Conservation (phyloP, 768 basidiomycete species). For the Trametes elegans region DNA sequence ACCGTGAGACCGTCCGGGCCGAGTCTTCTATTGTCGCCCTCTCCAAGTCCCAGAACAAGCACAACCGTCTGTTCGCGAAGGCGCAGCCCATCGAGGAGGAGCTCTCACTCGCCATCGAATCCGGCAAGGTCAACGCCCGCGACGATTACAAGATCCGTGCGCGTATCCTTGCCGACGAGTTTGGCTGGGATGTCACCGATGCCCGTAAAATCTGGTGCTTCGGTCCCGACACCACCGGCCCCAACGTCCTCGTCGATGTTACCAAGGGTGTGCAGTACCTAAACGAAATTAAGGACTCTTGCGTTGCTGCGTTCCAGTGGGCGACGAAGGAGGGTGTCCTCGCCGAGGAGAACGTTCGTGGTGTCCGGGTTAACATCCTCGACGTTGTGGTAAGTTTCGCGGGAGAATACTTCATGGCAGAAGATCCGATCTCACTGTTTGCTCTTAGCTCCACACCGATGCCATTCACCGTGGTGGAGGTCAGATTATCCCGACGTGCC, state of each 20-base stretch:
- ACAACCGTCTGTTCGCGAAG: constrained; percentile 96
- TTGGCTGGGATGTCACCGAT: constrained; percentile 98
- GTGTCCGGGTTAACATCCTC: constrained; percentile 91
- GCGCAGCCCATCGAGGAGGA: constrained; percentile 94
- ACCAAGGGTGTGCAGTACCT: constrained; percentile 99
- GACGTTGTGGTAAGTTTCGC: constrained; percentile 79
- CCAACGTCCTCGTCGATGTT: constrained; percentile 95
- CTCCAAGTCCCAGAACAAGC: constrained; percentile 99
- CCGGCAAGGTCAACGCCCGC: constrained; percentile 79
- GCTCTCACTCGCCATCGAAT: constrained; percentile 89
- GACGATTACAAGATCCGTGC: constrained; percentile 99
- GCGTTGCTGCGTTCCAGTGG: constrained; percentile 99
- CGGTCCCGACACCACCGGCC: constrained; percentile 96
- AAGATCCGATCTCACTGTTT: constrained; percentile 2
- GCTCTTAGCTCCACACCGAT: constrained; percentile 84
- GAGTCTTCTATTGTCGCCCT: constrained; percentile 95
- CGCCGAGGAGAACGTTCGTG: constrained; percentile 98
- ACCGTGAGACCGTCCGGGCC: constrained; percentile 95
- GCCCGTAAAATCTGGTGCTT: constrained; percentile 99
- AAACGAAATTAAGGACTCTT: constrained; percentile 99
- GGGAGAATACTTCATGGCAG: neutral
- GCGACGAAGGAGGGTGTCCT: constrained; percentile 98
- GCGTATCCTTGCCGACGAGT: constrained; percentile 93
- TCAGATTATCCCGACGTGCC: constrained; percentile 95
- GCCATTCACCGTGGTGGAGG: constrained; percentile 99